A percentile compares a stretch with the other conserved stretches of the same genome.
Evolutionary conservation across 2,329 filamentous ascomycete species (phyloP).

Genomic region (Venturia asperata): DNA sequence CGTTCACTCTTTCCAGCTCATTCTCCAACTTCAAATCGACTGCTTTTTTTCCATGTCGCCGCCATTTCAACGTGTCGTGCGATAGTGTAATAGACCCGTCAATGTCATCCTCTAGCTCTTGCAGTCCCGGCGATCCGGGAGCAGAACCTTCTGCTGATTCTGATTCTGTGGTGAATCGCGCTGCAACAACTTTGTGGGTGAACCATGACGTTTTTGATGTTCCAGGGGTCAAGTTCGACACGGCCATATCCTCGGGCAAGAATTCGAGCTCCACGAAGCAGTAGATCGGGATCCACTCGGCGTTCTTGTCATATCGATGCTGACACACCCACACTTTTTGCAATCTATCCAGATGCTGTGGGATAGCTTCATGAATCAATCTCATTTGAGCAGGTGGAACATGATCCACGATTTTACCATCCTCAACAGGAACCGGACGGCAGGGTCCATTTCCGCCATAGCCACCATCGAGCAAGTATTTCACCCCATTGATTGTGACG

Average conservation of each 20-base stretch:
- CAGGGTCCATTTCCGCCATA: constrained; percentile 36
- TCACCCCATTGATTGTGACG: constrained; percentile 32
- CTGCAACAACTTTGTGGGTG: constrained; percentile 46
- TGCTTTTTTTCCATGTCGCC: constrained; percentile 37
- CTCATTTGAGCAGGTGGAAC: constrained; percentile 12
- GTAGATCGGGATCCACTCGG: constrained; percentile 54
- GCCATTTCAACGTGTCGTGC: constrained; percentile 40
- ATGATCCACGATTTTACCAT: constrained; percentile 23
- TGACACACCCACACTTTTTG: constrained; percentile 37
- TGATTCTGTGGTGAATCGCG: constrained; percentile 45
- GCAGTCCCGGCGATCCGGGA: not conserved
- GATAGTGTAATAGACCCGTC: constrained; percentile 36
- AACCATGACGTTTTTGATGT: constrained; percentile 45
- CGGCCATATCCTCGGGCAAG: constrained; percentile 51
- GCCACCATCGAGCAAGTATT: constrained; percentile 38
- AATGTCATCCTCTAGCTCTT: constrained; percentile 21
- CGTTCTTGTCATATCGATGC: constrained; percentile 28
- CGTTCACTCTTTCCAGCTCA: constrained; percentile 39
- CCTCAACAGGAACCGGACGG: constrained; percentile 22
- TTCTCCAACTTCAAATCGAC: constrained; percentile 35
- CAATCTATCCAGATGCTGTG: constrained; percentile 27
- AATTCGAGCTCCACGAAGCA: constrained; percentile 62
- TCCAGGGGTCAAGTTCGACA: constrained; percentile 53
- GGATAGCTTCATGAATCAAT: constrained; percentile 26
- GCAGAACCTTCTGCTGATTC: constrained; percentile 20